Evolutionary conservation across 176 grass and related monocot species (phyloP), one percentile per base, ranked within the genome.

Genomic region (Phragmites australis): DNA sequence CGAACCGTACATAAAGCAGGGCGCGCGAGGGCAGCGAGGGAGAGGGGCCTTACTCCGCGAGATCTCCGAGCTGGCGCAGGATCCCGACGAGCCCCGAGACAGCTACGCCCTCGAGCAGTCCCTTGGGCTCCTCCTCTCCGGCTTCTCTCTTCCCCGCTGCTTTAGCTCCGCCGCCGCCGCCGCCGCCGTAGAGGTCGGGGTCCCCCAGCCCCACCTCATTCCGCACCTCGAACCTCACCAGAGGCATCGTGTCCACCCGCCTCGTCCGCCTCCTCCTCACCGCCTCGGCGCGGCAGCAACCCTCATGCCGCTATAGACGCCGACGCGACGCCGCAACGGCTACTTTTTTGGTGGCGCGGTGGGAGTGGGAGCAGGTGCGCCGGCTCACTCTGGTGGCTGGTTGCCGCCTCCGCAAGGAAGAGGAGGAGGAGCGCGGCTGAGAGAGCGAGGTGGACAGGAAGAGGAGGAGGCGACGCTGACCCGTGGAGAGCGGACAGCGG

Each of bases 41-140:
- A 56, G 55, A 9, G 32, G 25, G 46, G 73, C 67, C 86, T 90
- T 86, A 99, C 97, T 99, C 97, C 5, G 97, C 84, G 63, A 99
- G 90, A 91, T 99, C 97, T 76, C 97, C 97, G 47, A 99, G 90
- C 90, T 99, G 97, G 75, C 97, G 88, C 81, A 99, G 87, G 84
- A 99, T 91, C 82, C 97, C 97, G 72, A 99, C 97, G 81, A 99
- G 90, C 5, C 97, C 97, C 15, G 97, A 90, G 70, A 99, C 97
- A 66, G 97, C 93, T 76, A 94, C 83, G 83, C 97, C 90, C 86
- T 96, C 97, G 49, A 99, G 88, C 41, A 93, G 84, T 75, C 82
- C 92, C 87, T 91, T 99, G 75, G 97, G 76, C 18, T 99, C 97
- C 78, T 92, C 86, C 79, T 91, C 84, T 68, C 64, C 90, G 4